Evolutionary conservation across 2,329 filamentous ascomycete genomes (phyloP), one percentile per base, ranked within the genome.

Genomic region (Hypoxylon sp.): DNA sequence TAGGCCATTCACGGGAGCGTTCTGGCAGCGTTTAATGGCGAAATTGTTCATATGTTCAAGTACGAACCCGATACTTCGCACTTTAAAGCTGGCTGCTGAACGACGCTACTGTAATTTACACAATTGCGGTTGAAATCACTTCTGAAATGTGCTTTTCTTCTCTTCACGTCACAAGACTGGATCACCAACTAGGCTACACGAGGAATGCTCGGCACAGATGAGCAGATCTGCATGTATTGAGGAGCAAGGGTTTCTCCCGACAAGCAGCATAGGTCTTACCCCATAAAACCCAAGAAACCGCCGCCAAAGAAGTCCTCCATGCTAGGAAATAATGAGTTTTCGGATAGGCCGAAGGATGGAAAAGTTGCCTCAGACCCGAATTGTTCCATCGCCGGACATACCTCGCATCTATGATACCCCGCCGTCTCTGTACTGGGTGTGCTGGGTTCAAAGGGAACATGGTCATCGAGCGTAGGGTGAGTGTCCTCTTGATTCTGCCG

Each of bases 231-330:
- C 6, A 41, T 19, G 8, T 19, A 6, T 19, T 6, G 17, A 41
- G 17, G 37, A 19, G 13, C 7, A 5, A 41, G 6, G 15, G n/a
- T 6, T 19, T 6, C 37, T 19, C 37, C 37, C 10, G n/a, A 3
- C 37, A n/a, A 41, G 37, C 10, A 41, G 19, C 37, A 19, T 2
- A 6, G 39, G 39, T 11, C 15, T 48, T 69, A 73, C 15, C 63
- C 56, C 57, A 73, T 71, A 44, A 75, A 74, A 56, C 75, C 73
- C 20, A 75, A 57, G 22, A 76, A 74, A 3, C 73, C 73, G 11
- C 74, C 74, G 4, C 73, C 72, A 47, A 76, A 76, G 53, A 75
- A 76, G 19, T 74, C 73, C 61, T 75, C 74, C 74, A 75, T 75
- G 41, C 70, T 74, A 5, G 74, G 74, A 49, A 75, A 74, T 22